Evolutionary conservation across 1,139 yeast genomes (phyloP).

Genomic region (Starmera stellimalicola): DNA sequence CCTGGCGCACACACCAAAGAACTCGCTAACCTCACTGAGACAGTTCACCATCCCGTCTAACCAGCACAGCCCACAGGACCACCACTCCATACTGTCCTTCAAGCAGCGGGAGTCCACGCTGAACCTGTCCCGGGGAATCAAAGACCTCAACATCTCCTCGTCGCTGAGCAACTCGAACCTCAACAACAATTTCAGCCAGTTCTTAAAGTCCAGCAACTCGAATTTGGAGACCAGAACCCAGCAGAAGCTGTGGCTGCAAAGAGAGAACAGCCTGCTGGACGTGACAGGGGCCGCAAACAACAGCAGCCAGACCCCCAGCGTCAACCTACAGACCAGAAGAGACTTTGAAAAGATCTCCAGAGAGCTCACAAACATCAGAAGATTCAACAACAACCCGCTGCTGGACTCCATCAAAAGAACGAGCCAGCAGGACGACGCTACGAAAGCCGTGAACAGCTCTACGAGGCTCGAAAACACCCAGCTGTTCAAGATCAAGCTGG

Average conservation of each 20-base stretch:
- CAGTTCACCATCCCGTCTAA: constrained; percentile 13
- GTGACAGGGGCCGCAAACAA: constrained; percentile 18
- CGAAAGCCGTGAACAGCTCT: background rate
- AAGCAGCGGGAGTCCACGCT: background rate
- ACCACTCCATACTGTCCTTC: constrained; percentile 6
- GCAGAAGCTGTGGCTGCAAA: constrained; percentile 72
- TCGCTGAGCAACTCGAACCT: background rate
- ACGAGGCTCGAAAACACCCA: constrained; percentile 2
- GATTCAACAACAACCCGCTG: constrained; percentile 58
- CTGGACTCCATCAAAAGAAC: constrained; percentile 50
- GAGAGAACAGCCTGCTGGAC: constrained; percentile 65
- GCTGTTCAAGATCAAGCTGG: background rate
- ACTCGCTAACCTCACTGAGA: constrained; percentile 15
- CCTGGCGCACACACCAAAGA: constrained; percentile 1
- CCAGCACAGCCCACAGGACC: constrained; percentile 3
- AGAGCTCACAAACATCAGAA: constrained; percentile 61
- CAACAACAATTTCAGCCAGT: constrained; percentile 24
- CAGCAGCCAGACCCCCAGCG: no score
- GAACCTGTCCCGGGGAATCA: background rate
- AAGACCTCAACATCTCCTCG: background rate
- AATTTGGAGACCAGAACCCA: constrained; percentile 66
- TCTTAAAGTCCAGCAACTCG: constrained; percentile 24
- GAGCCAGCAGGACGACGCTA: background rate
- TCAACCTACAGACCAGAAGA: constrained; percentile 53
- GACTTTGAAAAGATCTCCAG: constrained; percentile 70